Base-by-base conservation (phyloP, 2,329 filamentous ascomycete species). In the Pseudocercospora eumusae region DNA sequence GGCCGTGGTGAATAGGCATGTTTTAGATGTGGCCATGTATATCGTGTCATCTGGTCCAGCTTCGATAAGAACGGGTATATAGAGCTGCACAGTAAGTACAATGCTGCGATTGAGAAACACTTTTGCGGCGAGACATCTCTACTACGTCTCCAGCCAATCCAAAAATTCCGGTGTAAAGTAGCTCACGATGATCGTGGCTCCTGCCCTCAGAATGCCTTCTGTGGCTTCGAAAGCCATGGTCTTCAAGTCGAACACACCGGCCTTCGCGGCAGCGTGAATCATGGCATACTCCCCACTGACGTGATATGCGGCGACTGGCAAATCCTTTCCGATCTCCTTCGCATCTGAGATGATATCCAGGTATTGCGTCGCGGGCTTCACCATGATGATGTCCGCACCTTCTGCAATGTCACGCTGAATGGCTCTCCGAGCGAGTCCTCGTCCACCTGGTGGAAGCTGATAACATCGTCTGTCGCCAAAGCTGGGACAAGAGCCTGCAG, bases 341-440 rank as follows among this genome's bases (percentile, higher is more conserved):
- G 95, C 95, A 74, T 99, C 95, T 69, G 91, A 92, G 76, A 99
- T 98, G 71, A 99, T 96, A 78, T 99, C 95, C 50, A 99, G 84
- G 76, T 96, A 99, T 77, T 93, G 92, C 71, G 90, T 90, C 9
- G 95, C 95, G 1, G 95, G 95, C 83, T 99, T 99, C 65, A 99
- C 95, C 93, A 99, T 97, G 78, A 99, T 96, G 69, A 97, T 92
- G 73, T 99, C 95, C 20, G 95, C 95, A 25, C 95, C 95, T 79
- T 99, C 95, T 66, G 84, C 84, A 69, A 99, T 93, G 75, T 99
- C 95, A 69, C 95, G 86, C 44, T 87, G 81, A 67, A 99, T 97
- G 54, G 95, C 95, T 69, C 95, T 87, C 67, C 95, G 87, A 15
- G 95, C 95, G 49, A 99, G 86, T 33, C 95, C 95, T 56, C 95